Conservation (phyloP, 2,329 filamentous ascomycete species). For the Alternaria brassicicola region DNA sequence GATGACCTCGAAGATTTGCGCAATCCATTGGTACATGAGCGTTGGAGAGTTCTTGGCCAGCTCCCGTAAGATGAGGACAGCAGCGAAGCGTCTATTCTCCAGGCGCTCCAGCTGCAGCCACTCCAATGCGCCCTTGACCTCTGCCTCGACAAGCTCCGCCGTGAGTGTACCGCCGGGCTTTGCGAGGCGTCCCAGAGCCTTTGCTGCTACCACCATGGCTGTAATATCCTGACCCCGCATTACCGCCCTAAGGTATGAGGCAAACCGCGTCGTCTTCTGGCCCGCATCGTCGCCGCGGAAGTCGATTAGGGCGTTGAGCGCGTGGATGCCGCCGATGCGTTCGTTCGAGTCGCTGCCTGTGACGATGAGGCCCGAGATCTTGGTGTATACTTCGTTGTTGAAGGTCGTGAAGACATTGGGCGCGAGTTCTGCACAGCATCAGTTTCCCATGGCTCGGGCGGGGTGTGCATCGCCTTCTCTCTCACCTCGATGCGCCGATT, state of each 20-base stretch:
- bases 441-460: conserved; percentile 24
- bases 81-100: conserved; percentile 91
- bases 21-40: conserved; percentile 92
- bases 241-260: conserved; percentile 84
- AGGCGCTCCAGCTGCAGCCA: conserved; percentile 95
- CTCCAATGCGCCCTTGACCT: conserved; percentile 94
- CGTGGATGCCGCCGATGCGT: conserved; percentile 87
- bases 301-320: conserved; percentile 90
- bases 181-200: conserved; percentile 87
- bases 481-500: conserved; percentile 55
- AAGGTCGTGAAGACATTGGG: conserved; percentile 78
- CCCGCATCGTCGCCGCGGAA: conserved; percentile 95
- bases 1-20: conserved; percentile 93
- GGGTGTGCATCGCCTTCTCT: conserved; percentile 16
- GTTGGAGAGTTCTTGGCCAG: conserved; percentile 92
- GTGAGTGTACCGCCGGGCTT: conserved; percentile 92
- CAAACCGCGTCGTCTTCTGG: conserved; percentile 92
- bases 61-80: conserved; percentile 88
- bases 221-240: conserved; percentile 88
- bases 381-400: conserved; percentile 69
- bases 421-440: conserved; percentile 67
- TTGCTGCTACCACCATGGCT: conserved; percentile 88
- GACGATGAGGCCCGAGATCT: conserved; percentile 75
- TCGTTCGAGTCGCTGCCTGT: conserved; percentile 87
- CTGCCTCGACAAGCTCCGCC: conserved; percentile 92